These are phyloP conservation scores for Artemisia tridentata DNA, from an alignment of 129 eudicot genomes.

Conservation along the genomic window DNA sequence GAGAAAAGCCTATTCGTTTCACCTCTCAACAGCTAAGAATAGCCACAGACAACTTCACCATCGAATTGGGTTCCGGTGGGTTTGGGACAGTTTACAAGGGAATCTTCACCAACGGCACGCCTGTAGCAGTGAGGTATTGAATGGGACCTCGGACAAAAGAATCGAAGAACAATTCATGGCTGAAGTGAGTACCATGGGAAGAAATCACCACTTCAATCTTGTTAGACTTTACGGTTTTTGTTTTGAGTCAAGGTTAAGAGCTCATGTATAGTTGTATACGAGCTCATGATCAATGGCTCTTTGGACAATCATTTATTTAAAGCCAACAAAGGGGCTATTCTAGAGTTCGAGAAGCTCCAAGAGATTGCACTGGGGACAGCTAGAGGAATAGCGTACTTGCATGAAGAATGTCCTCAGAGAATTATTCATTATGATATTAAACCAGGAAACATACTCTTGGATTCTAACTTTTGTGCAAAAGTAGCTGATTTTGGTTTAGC, in stretches of 20 bases:
- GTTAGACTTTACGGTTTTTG: constrained; percentile 22
- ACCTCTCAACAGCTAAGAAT: constrained; percentile 16
- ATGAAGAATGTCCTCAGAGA: constrained; percentile 26
- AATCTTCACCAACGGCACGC: neutral
- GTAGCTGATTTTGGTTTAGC: constrained; percentile 17
- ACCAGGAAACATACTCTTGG: constrained; percentile 27
- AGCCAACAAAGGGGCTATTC: neutral
- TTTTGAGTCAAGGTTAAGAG: constrained; percentile 13
- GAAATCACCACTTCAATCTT: constrained; percentile 21
- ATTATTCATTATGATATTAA: constrained; percentile 31
- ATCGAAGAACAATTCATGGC: constrained; percentile 25
- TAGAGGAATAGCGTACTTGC: constrained; percentile 14
- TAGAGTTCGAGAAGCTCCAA: constrained; percentile 1
- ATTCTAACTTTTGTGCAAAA: constrained; percentile 13
- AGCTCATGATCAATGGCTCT: constrained; percentile 31
- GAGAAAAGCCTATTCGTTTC: constrained; percentile 13
- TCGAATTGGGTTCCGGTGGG: constrained; percentile 11
- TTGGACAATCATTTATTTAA: constrained; percentile 12
- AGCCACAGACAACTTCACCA: constrained; percentile 11
- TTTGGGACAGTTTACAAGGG: constrained; percentile 29
- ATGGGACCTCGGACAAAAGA: neutral
- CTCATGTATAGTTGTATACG: constrained; percentile 23
- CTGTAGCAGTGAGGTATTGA: constrained; percentile 13
- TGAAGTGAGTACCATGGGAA: constrained; percentile 25
- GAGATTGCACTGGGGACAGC: constrained; percentile 19